Evolutionary conservation across 192 early-diverging fungal species (phyloP), one percentile per base, ranked within the genome.

Genomic region (Umbelopsis sp.): DNA sequence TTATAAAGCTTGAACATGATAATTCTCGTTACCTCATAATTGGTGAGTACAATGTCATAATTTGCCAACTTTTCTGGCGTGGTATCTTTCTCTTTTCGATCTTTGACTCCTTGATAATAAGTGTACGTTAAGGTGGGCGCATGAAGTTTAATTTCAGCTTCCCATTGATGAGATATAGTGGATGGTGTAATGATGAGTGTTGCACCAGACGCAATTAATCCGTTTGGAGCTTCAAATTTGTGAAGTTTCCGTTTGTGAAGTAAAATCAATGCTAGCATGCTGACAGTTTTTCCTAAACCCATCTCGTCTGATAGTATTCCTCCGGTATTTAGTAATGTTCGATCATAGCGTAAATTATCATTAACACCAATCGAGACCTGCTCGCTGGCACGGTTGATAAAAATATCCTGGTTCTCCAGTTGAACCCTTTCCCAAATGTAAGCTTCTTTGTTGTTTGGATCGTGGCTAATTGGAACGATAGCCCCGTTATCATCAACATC

Each of bases 241-340:
- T 20, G 50, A 58, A 25, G n/a, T 21, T 44, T 16, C n/a, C 20
- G 49, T 12, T 48, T 72, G 68, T 91, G 85, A 0, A 81, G 50
- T 6, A 86, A 55, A 12, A 92, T 86, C 33, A 90, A 72, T 1
- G 86, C 80, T 11, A 92, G 45, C n/a, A 88, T 73, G 45, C 70
- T 71, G 30, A 91, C 78, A 1, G 90, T 91, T 55, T 91, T 91
- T 13, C 90, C 90, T 6, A 91, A 70, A 35, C 90, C 90, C 90
- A 91, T 91, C 67, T 80, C 84, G 25, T 84, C 83, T 1, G 84
- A 79, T 15, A 85, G 66, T 16, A 83, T 85, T 3, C 82, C 86
- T 8, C 83, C 83, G 41, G 69, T 68, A 25, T 48, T 45, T 3
- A 66, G n/a, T 30, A 64, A 44, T 22, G 55, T 48, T 8, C 49